phyloP scores from a whole-genome alignment of 352 stramenopile species.

The Phytopythium oedochilum region DNA sequence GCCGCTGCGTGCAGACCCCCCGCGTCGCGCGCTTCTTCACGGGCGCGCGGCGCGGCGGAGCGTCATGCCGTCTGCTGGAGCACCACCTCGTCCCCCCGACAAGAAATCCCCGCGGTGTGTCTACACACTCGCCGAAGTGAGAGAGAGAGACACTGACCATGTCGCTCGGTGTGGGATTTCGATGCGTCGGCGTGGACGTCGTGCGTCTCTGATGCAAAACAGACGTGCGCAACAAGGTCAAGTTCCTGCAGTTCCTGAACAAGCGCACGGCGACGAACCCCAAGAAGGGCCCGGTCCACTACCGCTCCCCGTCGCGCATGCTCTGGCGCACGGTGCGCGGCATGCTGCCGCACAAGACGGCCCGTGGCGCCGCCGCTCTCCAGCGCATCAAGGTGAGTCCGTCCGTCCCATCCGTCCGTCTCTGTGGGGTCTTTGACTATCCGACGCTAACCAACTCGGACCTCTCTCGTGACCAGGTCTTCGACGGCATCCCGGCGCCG shows the following conservation, averaged over 20 bases:
- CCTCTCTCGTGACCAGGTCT: slow-evolving; percentile 59
- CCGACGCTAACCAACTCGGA: too few species aligned
- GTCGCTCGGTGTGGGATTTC: slow-evolving; percentile 1
- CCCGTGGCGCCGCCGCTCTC: slow-evolving; percentile 93
- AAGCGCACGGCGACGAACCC: slow-evolving; percentile 99
- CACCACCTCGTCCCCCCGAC: neutral
- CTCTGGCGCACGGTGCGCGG: slow-evolving; percentile 91
- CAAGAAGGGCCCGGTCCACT: slow-evolving; percentile 96
- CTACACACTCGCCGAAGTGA: neutral
- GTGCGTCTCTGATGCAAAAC: slow-evolving; percentile 23
- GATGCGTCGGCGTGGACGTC: neutral
- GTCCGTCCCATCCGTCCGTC: too few species aligned
- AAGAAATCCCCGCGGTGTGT: neutral
- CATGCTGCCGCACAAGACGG: slow-evolving; percentile 99
- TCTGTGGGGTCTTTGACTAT: too few species aligned
- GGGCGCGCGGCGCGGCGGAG: slow-evolving; percentile 28
- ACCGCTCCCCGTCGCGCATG: slow-evolving; percentile 96
- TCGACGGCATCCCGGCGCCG: slow-evolving; percentile 97
- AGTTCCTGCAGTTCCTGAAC: slow-evolving; percentile 98
- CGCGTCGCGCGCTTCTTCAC: slow-evolving; percentile 18
- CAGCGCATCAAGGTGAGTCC: slow-evolving; percentile 90
- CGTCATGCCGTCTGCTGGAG: slow-evolving; percentile 70
- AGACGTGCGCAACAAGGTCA: slow-evolving; percentile 96
- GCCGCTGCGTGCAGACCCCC: slow-evolving; percentile 86
- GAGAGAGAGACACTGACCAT: neutral